phyloP scores from a whole-genome alignment of 371 early-diverging fungal species.

The Mucor lusitanicus region DNA sequence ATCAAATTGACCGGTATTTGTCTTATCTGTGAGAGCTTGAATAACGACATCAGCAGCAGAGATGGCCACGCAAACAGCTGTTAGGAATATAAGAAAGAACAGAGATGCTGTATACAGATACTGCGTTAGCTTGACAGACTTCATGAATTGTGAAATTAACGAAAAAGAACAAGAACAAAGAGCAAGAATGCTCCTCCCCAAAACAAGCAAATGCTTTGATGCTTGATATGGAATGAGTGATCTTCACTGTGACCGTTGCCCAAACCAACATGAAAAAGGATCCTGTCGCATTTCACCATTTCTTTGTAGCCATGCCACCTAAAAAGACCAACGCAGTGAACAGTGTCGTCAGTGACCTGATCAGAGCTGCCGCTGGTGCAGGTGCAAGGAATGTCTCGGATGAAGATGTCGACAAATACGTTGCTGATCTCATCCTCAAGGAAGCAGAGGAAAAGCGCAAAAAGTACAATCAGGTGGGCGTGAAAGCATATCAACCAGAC shows the following conservation, averaged over 20 bases:
- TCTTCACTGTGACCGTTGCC: background rate
- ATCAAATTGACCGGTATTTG: conserved; percentile 38
- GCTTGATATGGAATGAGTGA: background rate
- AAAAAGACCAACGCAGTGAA: conserved; percentile 9
- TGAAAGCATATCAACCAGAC: conserved; percentile 52
- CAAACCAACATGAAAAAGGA: background rate
- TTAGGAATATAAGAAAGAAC: conserved; percentile 35
- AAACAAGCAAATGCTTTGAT: conserved; percentile 1
- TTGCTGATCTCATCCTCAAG: conserved; percentile 67
- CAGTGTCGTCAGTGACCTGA: conserved; percentile 51
- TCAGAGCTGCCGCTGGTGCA: conserved; percentile 61
- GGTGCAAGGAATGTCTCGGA: conserved; percentile 52
- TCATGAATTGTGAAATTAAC: conserved; percentile 13
- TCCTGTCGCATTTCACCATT: background rate
- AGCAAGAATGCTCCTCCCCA: background rate
- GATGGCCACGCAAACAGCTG: conserved; percentile 57
- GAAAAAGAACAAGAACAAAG: background rate
- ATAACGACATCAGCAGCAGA: conserved; percentile 66
- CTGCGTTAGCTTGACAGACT: conserved; percentile 20
- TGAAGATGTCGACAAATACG: conserved; percentile 70
- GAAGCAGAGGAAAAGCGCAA: conserved; percentile 57
- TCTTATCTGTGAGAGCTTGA: conserved; percentile 54
- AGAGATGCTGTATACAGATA: conserved; percentile 43
- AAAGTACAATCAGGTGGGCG: conserved; percentile 47
- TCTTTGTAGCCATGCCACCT: background rate